phyloP scores from a whole-genome alignment of 2,329 filamentous ascomycete genomes.

The Cryoendolithus antarcticus region DNA sequence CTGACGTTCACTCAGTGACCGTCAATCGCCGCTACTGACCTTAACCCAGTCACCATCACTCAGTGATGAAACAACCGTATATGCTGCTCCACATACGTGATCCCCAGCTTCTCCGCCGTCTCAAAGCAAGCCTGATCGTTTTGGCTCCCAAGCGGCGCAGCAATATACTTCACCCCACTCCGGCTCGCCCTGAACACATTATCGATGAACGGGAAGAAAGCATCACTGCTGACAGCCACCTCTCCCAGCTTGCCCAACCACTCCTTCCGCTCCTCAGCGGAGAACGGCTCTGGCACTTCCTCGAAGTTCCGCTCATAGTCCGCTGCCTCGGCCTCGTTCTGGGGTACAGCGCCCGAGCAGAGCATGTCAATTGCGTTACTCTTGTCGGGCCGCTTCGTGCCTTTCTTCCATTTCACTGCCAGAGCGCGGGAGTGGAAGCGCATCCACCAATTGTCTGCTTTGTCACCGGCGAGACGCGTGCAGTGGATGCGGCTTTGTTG shows the following conservation, averaged over 20 bases:
- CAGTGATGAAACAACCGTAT: constrained; percentile 90
- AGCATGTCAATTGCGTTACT: constrained; percentile 95
- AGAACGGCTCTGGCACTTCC: constrained; percentile 72
- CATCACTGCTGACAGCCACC: constrained; percentile 84
- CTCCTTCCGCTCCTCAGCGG: constrained; percentile 66
- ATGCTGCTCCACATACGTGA: constrained; percentile 92
- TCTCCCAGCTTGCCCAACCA: constrained; percentile 74
- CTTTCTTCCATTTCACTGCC: constrained; percentile 90
- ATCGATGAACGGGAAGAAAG: constrained; percentile 98
- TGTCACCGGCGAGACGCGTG: constrained; percentile 92
- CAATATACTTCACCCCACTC: constrained; percentile 91
- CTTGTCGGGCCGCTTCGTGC: constrained; percentile 92
- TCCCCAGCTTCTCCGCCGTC: constrained; percentile 81
- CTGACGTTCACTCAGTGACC: not conserved
- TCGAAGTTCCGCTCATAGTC: constrained; percentile 86
- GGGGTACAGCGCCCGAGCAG: constrained; percentile 79
- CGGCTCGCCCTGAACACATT: constrained; percentile 86
- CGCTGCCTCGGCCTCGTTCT: constrained; percentile 68
- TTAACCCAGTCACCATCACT: not conserved
- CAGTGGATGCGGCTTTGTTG: constrained; percentile 98
- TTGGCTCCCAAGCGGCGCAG: constrained; percentile 81
- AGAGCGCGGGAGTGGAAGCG: constrained; percentile 88
- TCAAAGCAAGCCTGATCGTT: constrained; percentile 73
- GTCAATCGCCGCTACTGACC: too few relatives aligned
- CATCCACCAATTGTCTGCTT: constrained; percentile 99